Percentiles rank a stretch among this genome's conserved stretches.
These are phyloP conservation scores for Melaleuca quinquenervia DNA, from an alignment of 345 rosid species.

Conservation along the genomic window DNA sequence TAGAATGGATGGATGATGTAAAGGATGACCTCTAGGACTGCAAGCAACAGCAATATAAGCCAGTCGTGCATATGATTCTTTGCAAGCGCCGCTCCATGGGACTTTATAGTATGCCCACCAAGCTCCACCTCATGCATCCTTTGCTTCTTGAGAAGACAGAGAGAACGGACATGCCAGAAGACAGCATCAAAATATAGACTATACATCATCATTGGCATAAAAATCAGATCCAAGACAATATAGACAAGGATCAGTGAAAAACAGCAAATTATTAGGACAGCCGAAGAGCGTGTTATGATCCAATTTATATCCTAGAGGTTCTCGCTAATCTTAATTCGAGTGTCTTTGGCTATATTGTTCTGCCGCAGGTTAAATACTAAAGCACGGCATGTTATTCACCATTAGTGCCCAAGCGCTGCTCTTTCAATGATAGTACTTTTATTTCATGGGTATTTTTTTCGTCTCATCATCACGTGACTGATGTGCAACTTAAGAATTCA, in stretches of 20 bases:
- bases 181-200: background rate
- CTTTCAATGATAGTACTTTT: background rate
- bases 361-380: background rate
- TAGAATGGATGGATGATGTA: slow-evolving; percentile 52
- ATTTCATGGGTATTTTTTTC: background rate
- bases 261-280: background rate
- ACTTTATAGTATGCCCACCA: slow-evolving; percentile 33
- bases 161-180: background rate
- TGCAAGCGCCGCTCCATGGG: slow-evolving; percentile 55
- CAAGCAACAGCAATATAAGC: slow-evolving; percentile 56
- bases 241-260: background rate
- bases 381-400: background rate
- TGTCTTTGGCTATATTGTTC: background rate
- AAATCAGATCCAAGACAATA: background rate
- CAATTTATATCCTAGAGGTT: background rate
- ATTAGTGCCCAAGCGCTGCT: background rate
- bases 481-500: background rate
- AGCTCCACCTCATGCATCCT: slow-evolving; percentile 12
- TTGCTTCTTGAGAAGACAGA: background rate
- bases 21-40: slow-evolving; percentile 24
- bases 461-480: background rate
- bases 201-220: background rate
- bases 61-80: slow-evolving; percentile 56
- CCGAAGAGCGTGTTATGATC: background rate
- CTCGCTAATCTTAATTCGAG: background rate